Evolutionary conservation across 257 asterid species (phyloP), one percentile per base, ranked within the genome.

Genomic region (Handroanthus guayacan): DNA sequence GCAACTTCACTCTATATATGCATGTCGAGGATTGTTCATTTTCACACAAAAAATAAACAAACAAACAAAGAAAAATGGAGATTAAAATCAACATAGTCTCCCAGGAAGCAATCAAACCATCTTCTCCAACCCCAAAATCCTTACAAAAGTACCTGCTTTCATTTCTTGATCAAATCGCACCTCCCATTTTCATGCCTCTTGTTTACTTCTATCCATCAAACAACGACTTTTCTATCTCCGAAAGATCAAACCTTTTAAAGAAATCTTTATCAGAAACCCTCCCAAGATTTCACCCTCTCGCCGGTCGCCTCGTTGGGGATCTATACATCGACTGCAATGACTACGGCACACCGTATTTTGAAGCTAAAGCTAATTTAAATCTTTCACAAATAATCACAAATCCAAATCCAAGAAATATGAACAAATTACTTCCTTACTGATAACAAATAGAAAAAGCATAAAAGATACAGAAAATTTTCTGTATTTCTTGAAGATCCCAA

Each of bases 131-230:
- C 13, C 89, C 86, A 3, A 17, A 75, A 13, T 41, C 69, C 8
- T 75, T 57, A 9, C 13, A 55, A 18, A 67, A 18, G 11, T 73
- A 86, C 82, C 20, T 51, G 5, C 88, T 88, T 11, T 88, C 93
- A 36, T 84, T 81, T 75, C 90, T 88, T 61, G 93, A 88, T 69
- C 90, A 88, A 78, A 11, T 86, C 9, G 67, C 76, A 2, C 89
- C 90, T 3, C 85, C 86, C 0, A 13, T 76, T 56, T 78, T 79
- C 78, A 72, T 82, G 83, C 90, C 94, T 5, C 63, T 82, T 0
- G 34, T 85, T 9, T 80, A 85, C 73, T 87, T 87, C 68, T 89
- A 85, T 63, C 76, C 82, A 38, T 0, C 74, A 50, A 58, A 76
- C 12, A 13, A 55, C 65, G 34, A 73, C 56, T 5, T 78, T n/a